Evolutionary conservation across 192 early-diverging fungal species (phyloP).

Genomic region (Mortierella hygrophila): DNA sequence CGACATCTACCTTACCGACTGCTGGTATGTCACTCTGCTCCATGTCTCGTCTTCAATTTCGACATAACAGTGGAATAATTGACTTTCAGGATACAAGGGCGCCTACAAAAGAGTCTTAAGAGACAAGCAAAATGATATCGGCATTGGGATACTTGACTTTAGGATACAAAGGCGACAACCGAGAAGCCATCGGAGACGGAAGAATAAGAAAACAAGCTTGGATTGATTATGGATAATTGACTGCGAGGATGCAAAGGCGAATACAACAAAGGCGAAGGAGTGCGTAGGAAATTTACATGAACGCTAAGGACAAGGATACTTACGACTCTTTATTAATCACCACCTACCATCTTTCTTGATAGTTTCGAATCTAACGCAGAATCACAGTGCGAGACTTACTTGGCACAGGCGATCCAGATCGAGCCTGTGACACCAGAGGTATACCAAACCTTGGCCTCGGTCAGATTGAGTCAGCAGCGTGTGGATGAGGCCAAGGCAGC

Average conservation of each 20-base stretch:
- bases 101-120: neutral
- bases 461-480: conserved; percentile 87
- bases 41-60: neutral
- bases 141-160: too few relatives aligned
- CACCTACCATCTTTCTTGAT: neutral
- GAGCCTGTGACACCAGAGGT: conserved; percentile 86
- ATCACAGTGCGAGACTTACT: conserved; percentile 80
- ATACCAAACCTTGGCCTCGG: conserved; percentile 90
- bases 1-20: conserved; percentile 98
- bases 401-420: conserved; percentile 74
- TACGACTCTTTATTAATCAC: neutral
- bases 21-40: conserved; percentile 77
- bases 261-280: neutral
- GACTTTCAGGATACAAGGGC: neutral
- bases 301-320: neutral
- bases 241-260: neutral
- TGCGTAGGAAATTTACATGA: neutral
- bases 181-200: too few relatives aligned
- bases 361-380: conserved; percentile 94
- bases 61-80: neutral
- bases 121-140: neutral
- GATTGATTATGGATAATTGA: neutral
- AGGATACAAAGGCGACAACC: too few relatives aligned
- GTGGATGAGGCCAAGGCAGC: conserved; percentile 82
- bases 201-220: too few relatives aligned